phyloP scores from a whole-genome alignment of 768 basidiomycete genomes.

The Russula lepida region DNA sequence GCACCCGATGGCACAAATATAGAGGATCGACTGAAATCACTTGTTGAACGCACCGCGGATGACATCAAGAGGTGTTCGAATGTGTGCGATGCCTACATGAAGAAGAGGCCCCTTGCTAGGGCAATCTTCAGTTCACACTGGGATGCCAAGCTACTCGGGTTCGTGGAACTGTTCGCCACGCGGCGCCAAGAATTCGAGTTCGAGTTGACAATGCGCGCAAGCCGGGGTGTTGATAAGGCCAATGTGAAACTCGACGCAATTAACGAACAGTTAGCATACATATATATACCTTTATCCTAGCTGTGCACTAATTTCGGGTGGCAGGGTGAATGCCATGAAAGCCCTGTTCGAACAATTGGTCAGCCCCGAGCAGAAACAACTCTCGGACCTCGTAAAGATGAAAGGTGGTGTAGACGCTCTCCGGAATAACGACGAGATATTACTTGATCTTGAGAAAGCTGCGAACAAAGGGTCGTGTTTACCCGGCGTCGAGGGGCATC shows the following conservation, averaged over 20 bases:
- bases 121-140: constrained; percentile 26
- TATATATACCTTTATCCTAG: neutral
- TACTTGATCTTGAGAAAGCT: constrained; percentile 20
- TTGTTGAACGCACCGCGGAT: constrained; percentile 24
- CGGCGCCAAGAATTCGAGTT: constrained; percentile 25
- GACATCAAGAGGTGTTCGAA: constrained; percentile 30
- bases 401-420: constrained; percentile 24
- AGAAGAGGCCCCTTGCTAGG: constrained; percentile 26
- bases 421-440: constrained; percentile 16
- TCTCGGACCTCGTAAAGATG: constrained; percentile 7
- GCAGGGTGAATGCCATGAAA: constrained; percentile 18
- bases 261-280: constrained; percentile 14
- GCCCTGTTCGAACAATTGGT: constrained; percentile 14
- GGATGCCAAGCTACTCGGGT: constrained; percentile 25
- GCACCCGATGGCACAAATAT: constrained; percentile 30
- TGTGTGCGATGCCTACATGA: constrained; percentile 28
- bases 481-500: neutral
- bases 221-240: constrained; percentile 6
- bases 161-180: constrained; percentile 22
- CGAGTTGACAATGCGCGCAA: constrained; percentile 26
- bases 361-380: constrained; percentile 14
- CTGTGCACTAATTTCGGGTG: neutral
- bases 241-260: constrained; percentile 13
- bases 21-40: constrained; percentile 28
- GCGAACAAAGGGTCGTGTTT: neutral